Base-by-base conservation (phyloP, 192 early-diverging fungal genomes). In the Coemansia sp. region DNA sequence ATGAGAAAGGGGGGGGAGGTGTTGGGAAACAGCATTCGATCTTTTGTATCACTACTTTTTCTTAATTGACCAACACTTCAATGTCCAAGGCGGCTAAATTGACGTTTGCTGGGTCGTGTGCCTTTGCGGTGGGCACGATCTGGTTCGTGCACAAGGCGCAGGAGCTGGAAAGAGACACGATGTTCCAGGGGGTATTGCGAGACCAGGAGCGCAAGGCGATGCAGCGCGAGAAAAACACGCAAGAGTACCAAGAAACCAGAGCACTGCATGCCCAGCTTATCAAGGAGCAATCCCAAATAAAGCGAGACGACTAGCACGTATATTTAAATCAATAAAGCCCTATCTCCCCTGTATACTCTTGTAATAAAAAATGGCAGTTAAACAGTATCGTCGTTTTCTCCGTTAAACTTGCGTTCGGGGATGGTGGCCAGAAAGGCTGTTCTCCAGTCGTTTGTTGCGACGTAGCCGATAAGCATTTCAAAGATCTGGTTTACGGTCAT, bases 401-500 rank as follows among this genome's bases (percentile, higher is more conserved):
- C n/a, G n/a, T 85, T 78, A 43, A 89, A 64, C 70, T 98, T 98
- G 26, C 95, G 85, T 43, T 82, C 78, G 29, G 96, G 96, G 36
- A 99, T 89, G n/a, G 89, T 85, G n/a, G 87, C 85, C 55, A 89
- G 17, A 59, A 99, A 91, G 9, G 93, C 87, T 11, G 78, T 67
- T 58, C 87, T 76, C 96, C 96, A 99, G 74, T 93, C 86, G 7
- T 70, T 60, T 8, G 60, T 58, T 20, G 92, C 90, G 5, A 94
- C 58, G 59, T 83, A 95, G 51, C 82, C 68, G 4, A 90, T 20
- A 53, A 98, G 81, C 60, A 95, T 97, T 55, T 95, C 92, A 50
- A 88, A 86, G 24, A 98, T 91, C 64, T 98, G 95, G 73, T 98
- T 98, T 20, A 95, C 87, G 6, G 96, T 92, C 35, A 98, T 66